Conservation (phyloP, 139 green algal genomes). For the Gonium pectorale region DNA sequence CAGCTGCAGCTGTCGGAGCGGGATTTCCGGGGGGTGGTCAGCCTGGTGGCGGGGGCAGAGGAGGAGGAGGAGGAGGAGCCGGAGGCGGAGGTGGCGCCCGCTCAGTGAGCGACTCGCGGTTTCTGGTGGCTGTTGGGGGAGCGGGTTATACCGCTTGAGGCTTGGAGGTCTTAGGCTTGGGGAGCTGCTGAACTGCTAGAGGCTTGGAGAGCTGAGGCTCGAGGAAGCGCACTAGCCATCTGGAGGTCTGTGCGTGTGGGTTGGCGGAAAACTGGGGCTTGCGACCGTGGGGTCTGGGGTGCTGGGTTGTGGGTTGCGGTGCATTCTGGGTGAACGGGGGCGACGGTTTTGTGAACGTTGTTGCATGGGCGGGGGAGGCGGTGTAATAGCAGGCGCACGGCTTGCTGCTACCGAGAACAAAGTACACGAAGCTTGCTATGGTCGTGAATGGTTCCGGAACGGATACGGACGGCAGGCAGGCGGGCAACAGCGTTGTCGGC, state of each 20-base stretch:
- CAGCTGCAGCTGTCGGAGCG: conserved; percentile 50
- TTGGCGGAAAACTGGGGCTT: too few relatives aligned
- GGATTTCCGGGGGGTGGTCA: conserved; percentile 50
- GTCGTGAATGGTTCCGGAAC: too few relatives aligned
- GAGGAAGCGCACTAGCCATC: neutral
- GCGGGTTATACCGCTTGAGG: neutral
- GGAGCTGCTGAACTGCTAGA: neutral
- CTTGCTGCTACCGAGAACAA: too few relatives aligned
- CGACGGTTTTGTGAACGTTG: too few relatives aligned
- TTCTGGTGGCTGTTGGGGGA: neutral
- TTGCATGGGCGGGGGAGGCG: too few relatives aligned
- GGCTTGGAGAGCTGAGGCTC: neutral
- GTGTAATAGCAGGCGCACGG: too few relatives aligned
- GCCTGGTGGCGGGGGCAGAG: conserved; percentile 35
- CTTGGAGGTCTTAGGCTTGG: too few relatives aligned
- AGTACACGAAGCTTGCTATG: too few relatives aligned
- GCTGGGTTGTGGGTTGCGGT: neutral
- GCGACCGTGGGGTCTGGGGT: neutral
- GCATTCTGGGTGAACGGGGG: too few relatives aligned
- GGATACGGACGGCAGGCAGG: too few relatives aligned
- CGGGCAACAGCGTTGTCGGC: too few relatives aligned
- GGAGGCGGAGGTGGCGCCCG: neutral
- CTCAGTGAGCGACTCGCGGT: neutral
- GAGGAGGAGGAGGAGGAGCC: conserved; percentile 32
- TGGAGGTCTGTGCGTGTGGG: too few relatives aligned